These are phyloP conservation scores for Coemansia sp. DNA, from an alignment of 192 early-diverging fungal genomes.

Conservation along the genomic window DNA sequence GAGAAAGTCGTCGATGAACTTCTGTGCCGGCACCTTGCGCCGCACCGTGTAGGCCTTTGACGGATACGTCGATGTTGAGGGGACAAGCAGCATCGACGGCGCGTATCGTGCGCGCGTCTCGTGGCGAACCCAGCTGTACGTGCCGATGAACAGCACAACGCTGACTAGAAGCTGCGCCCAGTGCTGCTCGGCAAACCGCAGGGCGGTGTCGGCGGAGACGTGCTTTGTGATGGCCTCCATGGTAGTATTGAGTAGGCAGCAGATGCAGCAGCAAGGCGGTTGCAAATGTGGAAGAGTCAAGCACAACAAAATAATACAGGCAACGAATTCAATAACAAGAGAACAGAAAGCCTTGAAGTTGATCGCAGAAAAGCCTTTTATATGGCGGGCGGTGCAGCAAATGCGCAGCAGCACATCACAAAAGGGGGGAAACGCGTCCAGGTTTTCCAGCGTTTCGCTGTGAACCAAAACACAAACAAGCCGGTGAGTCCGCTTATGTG, in stretches of 20 bases:
- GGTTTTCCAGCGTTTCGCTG: no score
- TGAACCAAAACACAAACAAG: background rate
- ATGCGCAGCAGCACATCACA: no score
- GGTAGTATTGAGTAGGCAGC: no score
- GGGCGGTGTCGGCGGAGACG: slow-evolving; percentile 5
- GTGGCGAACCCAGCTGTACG: slow-evolving; percentile 33
- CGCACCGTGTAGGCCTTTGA: slow-evolving; percentile 41
- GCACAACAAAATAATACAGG: no score
- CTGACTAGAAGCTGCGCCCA: slow-evolving; percentile 22
- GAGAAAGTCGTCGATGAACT: slow-evolving; percentile 50
- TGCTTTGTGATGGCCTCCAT: background rate
- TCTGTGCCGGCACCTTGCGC: slow-evolving; percentile 35
- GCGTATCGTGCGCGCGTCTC: slow-evolving; percentile 22
- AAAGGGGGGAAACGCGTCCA: no score
- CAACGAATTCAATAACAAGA: no score
- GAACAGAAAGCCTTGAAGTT: no score
- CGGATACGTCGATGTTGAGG: slow-evolving; percentile 54
- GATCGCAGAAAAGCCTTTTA: no score
- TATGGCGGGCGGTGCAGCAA: no score
- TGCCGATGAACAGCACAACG: slow-evolving; percentile 23
- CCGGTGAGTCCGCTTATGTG: slow-evolving; percentile 9
- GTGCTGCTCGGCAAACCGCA: slow-evolving; percentile 19
- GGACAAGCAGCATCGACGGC: slow-evolving; percentile 45
- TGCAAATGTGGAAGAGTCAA: background rate
- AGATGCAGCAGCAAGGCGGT: background rate